Percentiles rank a stretch among this genome's conserved stretches.
phyloP scores from a whole-genome alignment of 2,329 filamentous ascomycete genomes.

The Fusarium guadeloupense region DNA sequence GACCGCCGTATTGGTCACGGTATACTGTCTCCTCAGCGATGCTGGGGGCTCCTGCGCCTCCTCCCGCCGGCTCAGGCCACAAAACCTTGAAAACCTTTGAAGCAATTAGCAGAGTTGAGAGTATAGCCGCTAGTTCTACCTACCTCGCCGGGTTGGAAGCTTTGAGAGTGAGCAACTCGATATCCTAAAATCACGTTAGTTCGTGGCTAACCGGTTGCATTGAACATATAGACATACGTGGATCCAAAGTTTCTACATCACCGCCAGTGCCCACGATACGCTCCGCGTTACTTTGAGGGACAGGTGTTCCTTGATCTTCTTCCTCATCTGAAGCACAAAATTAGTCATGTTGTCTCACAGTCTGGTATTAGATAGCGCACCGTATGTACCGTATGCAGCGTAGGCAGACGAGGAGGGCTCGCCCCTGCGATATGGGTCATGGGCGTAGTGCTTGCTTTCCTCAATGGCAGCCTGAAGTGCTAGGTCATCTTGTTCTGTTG shows the following conservation, averaged over 20 bases:
- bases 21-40: conserved; percentile 49
- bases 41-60: conserved; percentile 44
- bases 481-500: conserved; percentile 14
- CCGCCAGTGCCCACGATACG: conserved; percentile 32
- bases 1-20: conserved; percentile 48
- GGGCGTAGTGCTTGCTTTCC: conserved; percentile 17
- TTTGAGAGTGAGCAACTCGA: conserved; percentile 49
- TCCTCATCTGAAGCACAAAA: conserved; percentile 26
- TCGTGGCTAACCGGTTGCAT: background rate
- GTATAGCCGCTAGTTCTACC: background rate
- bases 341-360: background rate
- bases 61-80: conserved; percentile 62
- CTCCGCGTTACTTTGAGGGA: conserved; percentile 21
- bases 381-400: conserved; percentile 13
- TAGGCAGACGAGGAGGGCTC: conserved; percentile 17
- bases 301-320: conserved; percentile 41
- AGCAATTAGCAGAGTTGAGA: background rate
- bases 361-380: background rate
- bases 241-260: conserved; percentile 46
- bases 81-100: conserved; percentile 63
- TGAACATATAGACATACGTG: conserved; percentile 44
- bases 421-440: conserved; percentile 18
- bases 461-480: conserved; percentile 18
- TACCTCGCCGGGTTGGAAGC: conserved; percentile 55
- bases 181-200: conserved; percentile 49